These are phyloP conservation scores for Stevia rebaudiana DNA, from an alignment of 140 eudicot genomes.

Conservation along the genomic window DNA sequence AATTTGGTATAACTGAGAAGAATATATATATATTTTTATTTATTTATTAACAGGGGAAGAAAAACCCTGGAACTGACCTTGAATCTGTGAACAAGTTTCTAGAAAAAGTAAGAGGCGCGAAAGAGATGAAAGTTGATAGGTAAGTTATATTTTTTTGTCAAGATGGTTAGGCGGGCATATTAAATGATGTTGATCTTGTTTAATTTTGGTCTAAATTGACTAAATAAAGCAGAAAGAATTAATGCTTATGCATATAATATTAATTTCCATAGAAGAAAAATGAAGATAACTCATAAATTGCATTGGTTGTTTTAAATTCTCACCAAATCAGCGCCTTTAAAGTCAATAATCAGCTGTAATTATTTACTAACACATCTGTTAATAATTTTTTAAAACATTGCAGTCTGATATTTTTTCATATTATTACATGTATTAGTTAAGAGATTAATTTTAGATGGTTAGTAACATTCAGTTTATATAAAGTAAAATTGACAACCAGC, in stretches of 20 bases:
- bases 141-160: conserved; percentile 9
- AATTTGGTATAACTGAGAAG: conserved; percentile 2
- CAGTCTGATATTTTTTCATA: background rate
- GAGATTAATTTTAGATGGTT: background rate
- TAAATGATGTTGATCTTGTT: conserved; percentile 3
- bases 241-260: background rate
- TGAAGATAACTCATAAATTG: too few species aligned
- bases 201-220: background rate
- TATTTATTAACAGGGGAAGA: conserved; percentile 59
- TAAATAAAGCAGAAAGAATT: background rate
- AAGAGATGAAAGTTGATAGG: conserved; percentile 93
- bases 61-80: conserved; percentile 72
- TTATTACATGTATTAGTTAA: too few species aligned
- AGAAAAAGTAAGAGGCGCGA: conserved; percentile 50
- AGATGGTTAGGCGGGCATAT: conserved; percentile 2
- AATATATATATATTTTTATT: conserved; percentile 21
- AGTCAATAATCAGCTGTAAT: conserved; percentile 4
- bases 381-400: background rate
- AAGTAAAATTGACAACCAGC: background rate
- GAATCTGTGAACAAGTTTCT: conserved; percentile 65
- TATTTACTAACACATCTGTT: too few species aligned
- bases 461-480: background rate
- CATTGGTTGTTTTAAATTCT: background rate
- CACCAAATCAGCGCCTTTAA: too few species aligned
- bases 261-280: background rate